phyloP scores from a whole-genome alignment of 805 yeast species.

The Yarrowia sp. region DNA sequence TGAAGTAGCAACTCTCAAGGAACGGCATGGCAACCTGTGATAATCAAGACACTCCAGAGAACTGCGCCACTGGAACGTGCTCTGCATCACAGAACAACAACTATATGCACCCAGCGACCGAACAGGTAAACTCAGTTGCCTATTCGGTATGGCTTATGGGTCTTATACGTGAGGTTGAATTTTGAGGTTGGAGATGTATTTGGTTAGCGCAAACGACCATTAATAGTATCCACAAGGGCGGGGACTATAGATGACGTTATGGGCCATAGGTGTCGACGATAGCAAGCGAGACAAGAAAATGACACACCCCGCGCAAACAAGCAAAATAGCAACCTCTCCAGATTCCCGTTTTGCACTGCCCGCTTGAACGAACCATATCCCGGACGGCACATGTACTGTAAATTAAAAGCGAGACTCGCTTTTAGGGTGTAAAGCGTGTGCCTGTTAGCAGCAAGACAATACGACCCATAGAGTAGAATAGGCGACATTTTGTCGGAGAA shows the following conservation, averaged over 20 bases:
- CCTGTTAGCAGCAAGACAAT: background rate
- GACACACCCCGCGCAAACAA: background rate
- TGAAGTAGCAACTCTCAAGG: too few species aligned
- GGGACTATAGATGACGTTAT: background rate
- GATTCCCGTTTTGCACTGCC: background rate
- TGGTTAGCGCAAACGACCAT: background rate
- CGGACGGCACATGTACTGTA: conserved; percentile 1
- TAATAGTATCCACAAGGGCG: background rate
- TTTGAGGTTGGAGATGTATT: background rate
- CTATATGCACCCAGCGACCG: background rate
- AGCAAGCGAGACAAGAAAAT: background rate
- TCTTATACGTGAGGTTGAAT: background rate
- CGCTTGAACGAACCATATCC: conserved; percentile 2
- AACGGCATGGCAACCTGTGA: too few species aligned
- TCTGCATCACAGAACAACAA: background rate
- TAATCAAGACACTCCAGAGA: too few species aligned
- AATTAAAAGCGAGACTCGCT: background rate
- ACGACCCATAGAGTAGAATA: background rate
- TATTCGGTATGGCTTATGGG: background rate
- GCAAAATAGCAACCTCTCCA: background rate
- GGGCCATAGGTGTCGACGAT: too few species aligned
- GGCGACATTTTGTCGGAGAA: too few species aligned
- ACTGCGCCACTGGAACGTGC: too few species aligned
- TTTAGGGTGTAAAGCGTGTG: background rate
- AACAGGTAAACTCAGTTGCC: background rate